Conservation (phyloP, 805 yeast genomes). For the Ogataea zsoltii region DNA sequence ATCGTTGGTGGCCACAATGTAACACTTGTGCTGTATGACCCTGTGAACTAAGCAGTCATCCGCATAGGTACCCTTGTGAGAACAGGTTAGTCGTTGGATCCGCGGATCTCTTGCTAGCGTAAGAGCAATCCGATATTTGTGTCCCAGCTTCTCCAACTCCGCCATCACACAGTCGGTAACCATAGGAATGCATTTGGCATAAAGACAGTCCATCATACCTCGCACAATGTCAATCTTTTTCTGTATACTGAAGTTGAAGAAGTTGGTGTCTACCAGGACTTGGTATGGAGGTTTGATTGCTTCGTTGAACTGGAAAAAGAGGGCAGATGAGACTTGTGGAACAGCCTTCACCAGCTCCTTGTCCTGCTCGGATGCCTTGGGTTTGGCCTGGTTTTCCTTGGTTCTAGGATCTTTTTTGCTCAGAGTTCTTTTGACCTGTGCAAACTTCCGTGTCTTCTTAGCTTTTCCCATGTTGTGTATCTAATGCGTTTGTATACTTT, state of each 20-base stretch:
- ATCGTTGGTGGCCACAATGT: constrained; percentile 96
- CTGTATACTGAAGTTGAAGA: constrained; percentile 93
- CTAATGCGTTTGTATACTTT: not conserved
- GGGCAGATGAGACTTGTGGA: constrained; percentile 94
- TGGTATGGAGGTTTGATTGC: constrained; percentile 98
- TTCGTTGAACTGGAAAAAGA: constrained; percentile 91
- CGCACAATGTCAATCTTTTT: constrained; percentile 92
- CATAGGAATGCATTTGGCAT: constrained; percentile 93
- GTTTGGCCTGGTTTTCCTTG: constrained; percentile 45
- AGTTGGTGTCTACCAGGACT: constrained; percentile 93
- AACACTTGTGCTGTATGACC: constrained; percentile 95
- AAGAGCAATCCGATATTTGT: constrained; percentile 89
- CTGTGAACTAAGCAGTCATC: constrained; percentile 95
- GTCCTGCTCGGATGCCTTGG: constrained; percentile 52
- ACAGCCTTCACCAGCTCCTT: constrained; percentile 72
- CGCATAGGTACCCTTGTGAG: constrained; percentile 96
- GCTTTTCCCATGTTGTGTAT: constrained; percentile 80
- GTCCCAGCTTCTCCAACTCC: constrained; percentile 94
- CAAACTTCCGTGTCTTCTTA: constrained; percentile 94
- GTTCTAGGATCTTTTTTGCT: constrained; percentile 69
- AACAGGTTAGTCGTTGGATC: constrained; percentile 79
- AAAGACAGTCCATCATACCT: constrained; percentile 94
- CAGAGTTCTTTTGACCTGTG: constrained; percentile 82
- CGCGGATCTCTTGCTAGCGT: constrained; percentile 93
- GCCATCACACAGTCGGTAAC: constrained; percentile 98